Evolutionary conservation across 1,284 basidiomycete genomes (phyloP).

Genomic region (Boletus albobrunnescens): DNA sequence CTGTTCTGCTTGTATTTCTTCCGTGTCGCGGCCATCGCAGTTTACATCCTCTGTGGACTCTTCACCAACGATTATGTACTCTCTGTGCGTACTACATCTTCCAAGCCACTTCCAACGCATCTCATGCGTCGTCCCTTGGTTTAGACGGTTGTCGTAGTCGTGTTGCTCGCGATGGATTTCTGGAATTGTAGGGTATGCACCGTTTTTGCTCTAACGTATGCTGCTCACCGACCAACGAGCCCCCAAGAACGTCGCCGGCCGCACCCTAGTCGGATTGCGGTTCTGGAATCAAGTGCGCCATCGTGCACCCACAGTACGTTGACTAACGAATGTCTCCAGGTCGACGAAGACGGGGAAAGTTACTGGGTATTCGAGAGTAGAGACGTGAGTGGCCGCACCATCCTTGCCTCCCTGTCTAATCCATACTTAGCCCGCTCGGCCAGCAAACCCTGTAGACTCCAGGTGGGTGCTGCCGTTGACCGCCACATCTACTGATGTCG

Average conservation of each 20-base stretch:
- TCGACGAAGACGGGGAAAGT: constrained; percentile 92
- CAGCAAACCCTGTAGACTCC: constrained; percentile 86
- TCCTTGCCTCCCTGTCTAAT: constrained; percentile 7
- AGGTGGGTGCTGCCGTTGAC: constrained; percentile 50
- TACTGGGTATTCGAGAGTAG: constrained; percentile 95
- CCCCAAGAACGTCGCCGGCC: constrained; percentile 81
- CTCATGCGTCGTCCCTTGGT: not conserved
- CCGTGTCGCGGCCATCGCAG: constrained; percentile 76
- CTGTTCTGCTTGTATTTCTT: constrained; percentile 86
- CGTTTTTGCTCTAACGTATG: not conserved
- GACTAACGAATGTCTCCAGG: constrained; percentile 38
- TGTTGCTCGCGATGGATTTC: constrained; percentile 91
- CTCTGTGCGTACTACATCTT: constrained; percentile 54
- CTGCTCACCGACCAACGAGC: not conserved
- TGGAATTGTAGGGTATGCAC: constrained; percentile 85
- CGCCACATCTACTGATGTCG: constrained; percentile 1
- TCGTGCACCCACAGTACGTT: not conserved
- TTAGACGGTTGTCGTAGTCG: constrained; percentile 87
- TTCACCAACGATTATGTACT: constrained; percentile 88
- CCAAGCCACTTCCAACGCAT: not conserved
- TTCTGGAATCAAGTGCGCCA: constrained; percentile 88
- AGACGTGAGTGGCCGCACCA: constrained; percentile 58
- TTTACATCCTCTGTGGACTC: constrained; percentile 84
- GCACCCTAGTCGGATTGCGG: constrained; percentile 85
- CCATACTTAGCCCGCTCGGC: constrained; percentile 70